Percentiles rank a stretch among this genome's conserved stretches.
Evolutionary conservation across 1,284 basidiomycete species (phyloP).

Genomic region (Ceratobasidium papillatum): DNA sequence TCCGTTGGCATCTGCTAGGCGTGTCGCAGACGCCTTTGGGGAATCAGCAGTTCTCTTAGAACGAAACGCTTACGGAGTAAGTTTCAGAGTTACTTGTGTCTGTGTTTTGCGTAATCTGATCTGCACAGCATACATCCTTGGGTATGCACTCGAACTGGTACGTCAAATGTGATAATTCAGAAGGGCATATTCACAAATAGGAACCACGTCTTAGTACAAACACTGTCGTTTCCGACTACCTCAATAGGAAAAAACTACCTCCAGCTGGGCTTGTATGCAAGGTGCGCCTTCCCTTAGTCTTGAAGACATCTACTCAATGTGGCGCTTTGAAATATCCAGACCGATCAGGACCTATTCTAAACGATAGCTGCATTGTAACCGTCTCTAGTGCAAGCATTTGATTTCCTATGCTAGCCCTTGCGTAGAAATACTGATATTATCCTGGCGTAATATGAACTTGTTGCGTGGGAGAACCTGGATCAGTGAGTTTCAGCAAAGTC

Average conservation of each 20-base stretch:
- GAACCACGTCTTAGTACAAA: not conserved
- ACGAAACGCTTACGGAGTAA: slow-evolving; percentile 30
- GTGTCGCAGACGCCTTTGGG: slow-evolving; percentile 19
- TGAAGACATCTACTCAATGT: no score
- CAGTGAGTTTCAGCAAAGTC: no score
- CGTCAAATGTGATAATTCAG: not conserved
- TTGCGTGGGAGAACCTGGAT: no score
- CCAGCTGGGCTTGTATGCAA: not conserved
- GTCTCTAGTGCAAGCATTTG: no score
- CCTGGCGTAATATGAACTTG: no score
- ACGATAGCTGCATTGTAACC: no score
- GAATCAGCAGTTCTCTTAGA: slow-evolving; percentile 25
- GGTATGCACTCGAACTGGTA: slow-evolving; percentile 32
- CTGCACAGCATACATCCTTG: slow-evolving; percentile 30
- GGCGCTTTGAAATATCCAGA: no score
- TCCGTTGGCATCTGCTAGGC: slow-evolving; percentile 14
- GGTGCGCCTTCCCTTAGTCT: no score
- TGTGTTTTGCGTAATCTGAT: not conserved
- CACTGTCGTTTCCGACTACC: not conserved
- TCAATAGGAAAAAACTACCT: not conserved
- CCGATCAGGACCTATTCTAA: no score
- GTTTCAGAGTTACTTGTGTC: not conserved
- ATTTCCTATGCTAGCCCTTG: no score
- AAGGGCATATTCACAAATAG: not conserved
- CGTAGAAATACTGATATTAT: no score